Evolutionary conservation across 1,284 basidiomycete genomes (phyloP), one percentile per base, ranked within the genome.

Genomic region (Trichosporon ovoides): DNA sequence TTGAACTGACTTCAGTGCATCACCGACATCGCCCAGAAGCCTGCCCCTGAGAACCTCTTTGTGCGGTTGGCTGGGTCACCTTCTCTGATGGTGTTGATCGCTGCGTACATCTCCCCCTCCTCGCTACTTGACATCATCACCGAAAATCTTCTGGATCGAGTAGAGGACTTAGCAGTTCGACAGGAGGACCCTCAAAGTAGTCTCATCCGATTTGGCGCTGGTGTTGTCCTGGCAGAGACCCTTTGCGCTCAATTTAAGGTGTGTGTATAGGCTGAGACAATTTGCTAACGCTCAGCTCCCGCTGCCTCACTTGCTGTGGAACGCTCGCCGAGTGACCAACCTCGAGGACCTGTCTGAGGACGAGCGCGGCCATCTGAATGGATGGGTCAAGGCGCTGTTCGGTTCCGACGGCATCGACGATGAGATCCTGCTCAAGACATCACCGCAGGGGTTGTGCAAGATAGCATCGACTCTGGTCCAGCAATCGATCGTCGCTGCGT

Each of bases 401-500:
- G 75, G 76, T 16, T 70, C 74, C 3, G 72, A 75, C 52, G 76
- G 76, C 20, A 78, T 78, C 48, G 75, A 77, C 40, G 76, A 78
- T 53, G 71, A 77, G 38, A 70, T 74, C n/a, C 60, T 78, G 3
- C 65, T 75, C 60, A 70, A 77, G 3, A 82, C 81, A 0, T 70
- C 78, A 1, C 79, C 80, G 1, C 70, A 69, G 12, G 70, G 72
- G 0, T 71, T 82, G 13, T 74, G 80, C 35, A 66, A 70, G 7
- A 71, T 82, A 2, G 73, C 79, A 0, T 72, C 80, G 0, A 78
- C 79, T 0, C 68, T 83, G n/a, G 77, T 81, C 33, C 73, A 79
- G 13, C 81, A 83, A 59, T 75, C 77, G 4, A 75, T 81, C 53
- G 60, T 68, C 2, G 81, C 81, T 0, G 75, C 75, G 20, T 67